Conservation (phyloP, 2,329 filamentous ascomycete species). For the Colletotrichum sp. region DNA sequence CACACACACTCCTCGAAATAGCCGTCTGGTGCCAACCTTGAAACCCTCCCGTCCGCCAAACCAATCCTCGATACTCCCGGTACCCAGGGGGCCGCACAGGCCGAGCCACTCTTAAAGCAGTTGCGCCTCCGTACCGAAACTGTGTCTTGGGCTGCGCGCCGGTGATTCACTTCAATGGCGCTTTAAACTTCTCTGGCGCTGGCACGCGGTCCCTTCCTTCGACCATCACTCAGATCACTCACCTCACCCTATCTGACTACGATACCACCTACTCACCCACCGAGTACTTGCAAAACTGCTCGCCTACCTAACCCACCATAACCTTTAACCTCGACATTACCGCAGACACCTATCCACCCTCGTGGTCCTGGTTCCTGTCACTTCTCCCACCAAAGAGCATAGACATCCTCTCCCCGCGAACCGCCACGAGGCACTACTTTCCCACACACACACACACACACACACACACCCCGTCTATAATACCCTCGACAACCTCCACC, state of each 20-base stretch:
- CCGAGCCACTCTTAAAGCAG: conserved; percentile 16
- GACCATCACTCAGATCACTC: not conserved
- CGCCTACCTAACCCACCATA: not conserved
- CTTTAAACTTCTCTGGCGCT: conserved; percentile 15
- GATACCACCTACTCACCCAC: not conserved
- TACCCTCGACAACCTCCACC: conserved; percentile 7
- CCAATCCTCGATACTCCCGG: conserved; percentile 12
- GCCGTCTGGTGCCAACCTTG: conserved; percentile 7
- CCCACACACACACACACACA: not conserved
- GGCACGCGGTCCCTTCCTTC: conserved; percentile 15
- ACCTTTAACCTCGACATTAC: not conserved
- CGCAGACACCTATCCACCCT: not conserved
- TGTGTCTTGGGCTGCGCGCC: conserved; percentile 19
- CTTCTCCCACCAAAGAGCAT: not conserved
- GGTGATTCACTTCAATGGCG: conserved; percentile 20
- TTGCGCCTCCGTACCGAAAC: conserved; percentile 18
- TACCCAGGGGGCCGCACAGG: conserved; percentile 15
- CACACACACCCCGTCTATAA: not conserved
- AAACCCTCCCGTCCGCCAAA: conserved; percentile 15
- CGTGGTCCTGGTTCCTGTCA: not conserved
- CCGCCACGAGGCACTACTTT: not conserved
- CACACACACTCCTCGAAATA: not conserved
- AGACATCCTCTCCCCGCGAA: not conserved
- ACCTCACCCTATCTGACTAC: not conserved
- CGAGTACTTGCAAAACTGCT: not conserved